Conservation (phyloP, 305 asterid genomes). For the Ruellia speciosa region DNA sequence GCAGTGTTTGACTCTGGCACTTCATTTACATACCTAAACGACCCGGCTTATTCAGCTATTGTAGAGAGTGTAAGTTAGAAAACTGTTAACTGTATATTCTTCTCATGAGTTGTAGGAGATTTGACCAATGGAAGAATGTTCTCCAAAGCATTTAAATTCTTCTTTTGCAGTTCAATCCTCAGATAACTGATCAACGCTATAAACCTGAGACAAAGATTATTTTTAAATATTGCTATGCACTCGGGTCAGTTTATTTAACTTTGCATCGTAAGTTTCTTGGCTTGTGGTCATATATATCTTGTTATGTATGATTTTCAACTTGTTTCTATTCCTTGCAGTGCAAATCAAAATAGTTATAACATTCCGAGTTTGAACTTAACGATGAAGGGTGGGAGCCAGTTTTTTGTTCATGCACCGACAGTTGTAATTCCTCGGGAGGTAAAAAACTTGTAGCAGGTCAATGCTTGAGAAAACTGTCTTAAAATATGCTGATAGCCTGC, state of each 20-base stretch:
- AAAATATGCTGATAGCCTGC: constrained; percentile 13
- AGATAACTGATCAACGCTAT: constrained; percentile 41
- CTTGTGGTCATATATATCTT: not conserved
- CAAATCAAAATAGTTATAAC: constrained; percentile 33
- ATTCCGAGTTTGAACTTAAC: constrained; percentile 59
- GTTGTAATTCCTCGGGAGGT: constrained; percentile 42
- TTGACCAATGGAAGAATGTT: constrained; percentile 2
- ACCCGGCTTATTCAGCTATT: constrained; percentile 63
- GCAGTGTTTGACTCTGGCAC: constrained; percentile 89
- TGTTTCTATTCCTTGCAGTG: constrained; percentile 34
- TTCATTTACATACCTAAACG: constrained; percentile 73
- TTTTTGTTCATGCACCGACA: constrained; percentile 38
- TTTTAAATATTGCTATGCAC: constrained; percentile 66
- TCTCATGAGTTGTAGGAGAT: not conserved
- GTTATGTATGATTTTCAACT: constrained; percentile 15
- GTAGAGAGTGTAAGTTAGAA: constrained; percentile 47
- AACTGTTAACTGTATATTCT: not conserved
- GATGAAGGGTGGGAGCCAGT: constrained; percentile 62
- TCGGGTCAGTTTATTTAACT: constrained; percentile 35
- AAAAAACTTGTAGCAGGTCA: constrained; percentile 16
- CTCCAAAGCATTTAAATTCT: not conserved
- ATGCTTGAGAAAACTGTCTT: constrained; percentile 7
- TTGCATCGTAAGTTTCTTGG: constrained; percentile 2
- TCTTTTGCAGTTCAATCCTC: constrained; percentile 60
- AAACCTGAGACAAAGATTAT: constrained; percentile 34